phyloP scores from a whole-genome alignment of 2,329 filamentous ascomycete genomes.

The Fusarium sp. region DNA sequence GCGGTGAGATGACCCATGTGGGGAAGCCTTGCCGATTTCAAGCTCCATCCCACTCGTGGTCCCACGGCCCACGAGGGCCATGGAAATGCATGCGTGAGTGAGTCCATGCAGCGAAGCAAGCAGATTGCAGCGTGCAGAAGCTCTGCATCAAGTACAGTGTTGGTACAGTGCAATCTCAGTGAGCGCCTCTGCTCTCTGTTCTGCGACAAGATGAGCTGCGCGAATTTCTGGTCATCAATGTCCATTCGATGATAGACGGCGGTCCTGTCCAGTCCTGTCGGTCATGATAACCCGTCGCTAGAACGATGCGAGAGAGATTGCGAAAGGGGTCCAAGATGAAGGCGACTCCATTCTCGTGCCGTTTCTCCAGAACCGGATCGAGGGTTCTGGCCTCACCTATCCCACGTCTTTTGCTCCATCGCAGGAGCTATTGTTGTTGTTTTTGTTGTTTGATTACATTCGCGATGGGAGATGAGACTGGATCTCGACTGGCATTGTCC shows the following conservation, averaged over 20 bases:
- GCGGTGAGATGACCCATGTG: constrained; percentile 44
- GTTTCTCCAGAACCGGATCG: constrained; percentile 5
- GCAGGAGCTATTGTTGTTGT: not conserved
- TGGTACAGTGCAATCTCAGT: constrained; percentile 14
- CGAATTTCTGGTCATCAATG: constrained; percentile 28
- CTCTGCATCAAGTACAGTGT: constrained; percentile 18
- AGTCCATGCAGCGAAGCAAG: constrained; percentile 4
- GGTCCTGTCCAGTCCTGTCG: not conserved
- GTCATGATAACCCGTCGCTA: constrained; percentile 3
- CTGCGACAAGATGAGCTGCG: constrained; percentile 22
- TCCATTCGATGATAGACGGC: not conserved
- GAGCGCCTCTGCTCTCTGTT: not conserved
- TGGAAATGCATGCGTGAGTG: constrained; percentile 12
- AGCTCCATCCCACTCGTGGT: constrained; percentile 30
- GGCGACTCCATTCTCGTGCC: constrained; percentile 14
- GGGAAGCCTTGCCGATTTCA: constrained; percentile 33
- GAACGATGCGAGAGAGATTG: constrained; percentile 31
- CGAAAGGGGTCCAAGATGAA: constrained; percentile 20
- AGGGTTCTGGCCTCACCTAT: not conserved
- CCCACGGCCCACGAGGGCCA: constrained; percentile 22
- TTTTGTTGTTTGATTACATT: constrained; percentile 27
- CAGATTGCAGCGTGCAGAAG: constrained; percentile 9
- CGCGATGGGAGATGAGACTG: constrained; percentile 19
- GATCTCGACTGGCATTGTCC: constrained; percentile 14
- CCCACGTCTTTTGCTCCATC: not conserved